These are phyloP conservation scores for Panicum hallii DNA, from an alignment of 202 grass and related monocot species.

Conservation along the genomic window DNA sequence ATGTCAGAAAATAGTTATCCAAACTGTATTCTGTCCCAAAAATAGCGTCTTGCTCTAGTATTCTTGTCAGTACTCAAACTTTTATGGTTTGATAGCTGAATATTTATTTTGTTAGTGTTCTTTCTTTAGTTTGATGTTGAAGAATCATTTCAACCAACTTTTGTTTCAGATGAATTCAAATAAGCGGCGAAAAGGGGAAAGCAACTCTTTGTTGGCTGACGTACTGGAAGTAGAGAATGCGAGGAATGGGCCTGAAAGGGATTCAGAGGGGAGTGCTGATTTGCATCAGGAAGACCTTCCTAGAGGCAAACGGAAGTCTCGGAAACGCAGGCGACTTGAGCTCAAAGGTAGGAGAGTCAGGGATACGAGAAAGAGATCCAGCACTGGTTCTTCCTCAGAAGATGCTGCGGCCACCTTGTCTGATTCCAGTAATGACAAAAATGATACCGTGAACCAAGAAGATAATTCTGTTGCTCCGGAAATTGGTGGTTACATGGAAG, in stretches of 20 bases:
- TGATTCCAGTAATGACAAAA: conserved; percentile 67
- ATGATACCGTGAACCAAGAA: conserved; percentile 54
- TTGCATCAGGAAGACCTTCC: conserved; percentile 65
- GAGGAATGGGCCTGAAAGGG: conserved; percentile 45
- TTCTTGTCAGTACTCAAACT: neutral
- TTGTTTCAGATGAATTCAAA: conserved; percentile 77
- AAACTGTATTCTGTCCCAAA: conserved; percentile 14
- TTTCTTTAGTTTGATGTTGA: conserved; percentile 24
- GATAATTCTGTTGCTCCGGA: conserved; percentile 42
- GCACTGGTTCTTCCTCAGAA: conserved; percentile 47
- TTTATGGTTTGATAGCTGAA: conserved; percentile 13
- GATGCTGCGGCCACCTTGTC: conserved; percentile 65
- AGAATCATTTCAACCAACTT: conserved; percentile 4
- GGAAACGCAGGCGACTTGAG: conserved; percentile 74
- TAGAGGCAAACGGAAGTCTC: conserved; percentile 68
- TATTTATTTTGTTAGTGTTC: conserved; percentile 25
- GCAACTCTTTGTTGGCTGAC: conserved; percentile 40
- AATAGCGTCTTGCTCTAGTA: neutral
- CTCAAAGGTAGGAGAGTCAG: conserved; percentile 59
- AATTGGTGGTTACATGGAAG: conserved; percentile 44
- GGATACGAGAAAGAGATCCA: conserved; percentile 66
- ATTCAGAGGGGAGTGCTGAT: conserved; percentile 62
- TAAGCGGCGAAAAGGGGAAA: conserved; percentile 64
- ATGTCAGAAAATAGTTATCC: conserved; percentile 7
- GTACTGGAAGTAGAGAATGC: conserved; percentile 51